Evolutionary conservation across 2,329 filamentous ascomycete genomes (phyloP), one percentile per base, ranked within the genome.

Genomic region (Phaeosphaeriaceae sp.): DNA sequence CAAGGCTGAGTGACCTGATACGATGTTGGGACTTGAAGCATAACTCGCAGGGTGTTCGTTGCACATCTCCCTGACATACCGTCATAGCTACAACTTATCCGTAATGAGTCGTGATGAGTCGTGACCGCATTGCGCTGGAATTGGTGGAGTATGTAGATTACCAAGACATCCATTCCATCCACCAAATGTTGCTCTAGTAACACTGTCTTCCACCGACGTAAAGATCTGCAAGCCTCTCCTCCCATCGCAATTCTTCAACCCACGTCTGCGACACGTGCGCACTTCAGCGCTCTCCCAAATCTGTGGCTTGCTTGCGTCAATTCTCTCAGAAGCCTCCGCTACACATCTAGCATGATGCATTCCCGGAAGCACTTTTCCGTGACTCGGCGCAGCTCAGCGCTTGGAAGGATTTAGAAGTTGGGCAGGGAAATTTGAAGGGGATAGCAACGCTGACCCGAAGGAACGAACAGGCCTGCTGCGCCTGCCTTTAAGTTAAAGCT

Each of bases 261-360:
- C 33, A 51, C 42, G 31, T 51, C 47, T 47, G 48, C 51, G 24
- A 40, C 50, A 50, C 48, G 36, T 47, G 48, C 22, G 21, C 22
- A 19, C 11, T 7, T 11, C 45, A 25, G 2, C 9, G 25, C 15
- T 24, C 13, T 11, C 21, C 4, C 6, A 17, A 22, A 7, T 25
- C 4, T 13, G 45, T 25, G 22, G 31, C 31, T 36, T 36, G 31
- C 9, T 36, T 36, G 31, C 31, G 31, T 36, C 31, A 36, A 11
- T 36, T 36, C 9, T 36, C 25, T 27, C 25, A 27, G 9, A 27
- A 4, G 25, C 25, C 25, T 27, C 25, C n/a, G 9, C 25, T 27
- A 9, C 25, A 27, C 5, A 27, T 27, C 9, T 27, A 27, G 25
- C 4, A 27, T 36, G 9, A 3, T 36, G 31, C 11, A 36, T 36